These are phyloP conservation scores for Cicer bijugum DNA, from an alignment of 306 rosid genomes.

Conservation along the genomic window DNA sequence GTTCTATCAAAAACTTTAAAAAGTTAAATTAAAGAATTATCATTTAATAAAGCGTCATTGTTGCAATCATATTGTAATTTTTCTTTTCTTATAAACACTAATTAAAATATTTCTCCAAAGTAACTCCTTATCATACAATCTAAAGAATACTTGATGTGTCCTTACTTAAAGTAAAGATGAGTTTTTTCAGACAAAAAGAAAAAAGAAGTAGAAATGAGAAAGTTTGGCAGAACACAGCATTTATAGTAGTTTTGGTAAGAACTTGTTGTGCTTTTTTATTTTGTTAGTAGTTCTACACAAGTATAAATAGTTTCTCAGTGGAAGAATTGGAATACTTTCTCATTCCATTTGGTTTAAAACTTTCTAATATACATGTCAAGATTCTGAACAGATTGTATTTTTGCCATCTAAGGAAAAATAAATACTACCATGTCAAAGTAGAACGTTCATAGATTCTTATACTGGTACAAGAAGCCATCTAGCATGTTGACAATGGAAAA, in stretches of 20 bases:
- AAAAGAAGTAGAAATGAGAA: neutral
- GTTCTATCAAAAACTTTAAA: too few relatives aligned
- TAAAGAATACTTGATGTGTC: neutral
- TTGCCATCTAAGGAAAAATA: slow-evolving; percentile 8
- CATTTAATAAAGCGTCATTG: too few relatives aligned
- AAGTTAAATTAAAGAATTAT: too few relatives aligned
- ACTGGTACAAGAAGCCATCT: slow-evolving; percentile 6
- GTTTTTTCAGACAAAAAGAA: too few relatives aligned
- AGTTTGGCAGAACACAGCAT: neutral
- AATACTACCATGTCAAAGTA: slow-evolving; percentile 4
- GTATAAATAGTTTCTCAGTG: neutral
- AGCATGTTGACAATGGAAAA: neutral
- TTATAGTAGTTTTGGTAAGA: too few relatives aligned
- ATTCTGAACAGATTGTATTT: neutral
- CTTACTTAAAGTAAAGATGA: too few relatives aligned
- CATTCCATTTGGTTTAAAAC: neutral
- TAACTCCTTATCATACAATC: neutral
- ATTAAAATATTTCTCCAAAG: neutral
- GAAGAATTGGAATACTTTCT: neutral
- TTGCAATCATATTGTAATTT: neutral
- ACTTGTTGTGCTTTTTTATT: too few relatives aligned
- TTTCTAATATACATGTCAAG: neutral
- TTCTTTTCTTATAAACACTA: neutral
- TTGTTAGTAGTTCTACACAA: too few relatives aligned
- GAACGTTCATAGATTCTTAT: neutral